Evolutionary conservation across 2,329 filamentous ascomycete species (phyloP).

Genomic region (Pseudocercospora eumusae): DNA sequence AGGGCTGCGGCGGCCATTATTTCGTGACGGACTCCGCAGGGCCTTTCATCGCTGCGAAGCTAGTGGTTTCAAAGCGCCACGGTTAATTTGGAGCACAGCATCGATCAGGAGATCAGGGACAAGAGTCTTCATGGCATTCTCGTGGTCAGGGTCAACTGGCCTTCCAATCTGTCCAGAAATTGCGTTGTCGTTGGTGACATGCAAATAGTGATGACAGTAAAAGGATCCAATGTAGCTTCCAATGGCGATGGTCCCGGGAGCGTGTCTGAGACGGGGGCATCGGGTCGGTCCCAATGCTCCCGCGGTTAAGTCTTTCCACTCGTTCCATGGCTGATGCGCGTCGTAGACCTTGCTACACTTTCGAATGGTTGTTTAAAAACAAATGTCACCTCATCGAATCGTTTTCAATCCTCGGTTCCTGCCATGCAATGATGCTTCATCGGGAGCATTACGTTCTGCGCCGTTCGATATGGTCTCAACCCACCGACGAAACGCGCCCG

Average conservation of each 20-base stretch:
- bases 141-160: neutral
- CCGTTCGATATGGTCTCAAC: neutral
- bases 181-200: neutral
- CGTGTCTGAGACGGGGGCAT: neutral
- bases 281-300: constrained; percentile 7
- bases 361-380: neutral
- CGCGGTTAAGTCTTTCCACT: neutral
- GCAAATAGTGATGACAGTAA: neutral
- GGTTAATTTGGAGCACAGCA: neutral
- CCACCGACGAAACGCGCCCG: neutral
- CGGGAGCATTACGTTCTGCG: neutral
- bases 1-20: neutral
- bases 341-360: neutral
- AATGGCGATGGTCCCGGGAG: neutral
- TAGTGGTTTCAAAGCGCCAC: neutral
- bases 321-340: neutral
- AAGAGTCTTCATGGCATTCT: neutral
- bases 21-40: neutral
- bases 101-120: neutral
- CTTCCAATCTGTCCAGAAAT: neutral
- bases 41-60: neutral
- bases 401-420: neutral
- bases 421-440: neutral
- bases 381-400: neutral
- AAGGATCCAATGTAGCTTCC: neutral